Percentiles rank a stretch among this genome's conserved stretches.
These are phyloP conservation scores for Yarrowia porcina DNA, from an alignment of 805 yeast genomes.

Conservation along the genomic window DNA sequence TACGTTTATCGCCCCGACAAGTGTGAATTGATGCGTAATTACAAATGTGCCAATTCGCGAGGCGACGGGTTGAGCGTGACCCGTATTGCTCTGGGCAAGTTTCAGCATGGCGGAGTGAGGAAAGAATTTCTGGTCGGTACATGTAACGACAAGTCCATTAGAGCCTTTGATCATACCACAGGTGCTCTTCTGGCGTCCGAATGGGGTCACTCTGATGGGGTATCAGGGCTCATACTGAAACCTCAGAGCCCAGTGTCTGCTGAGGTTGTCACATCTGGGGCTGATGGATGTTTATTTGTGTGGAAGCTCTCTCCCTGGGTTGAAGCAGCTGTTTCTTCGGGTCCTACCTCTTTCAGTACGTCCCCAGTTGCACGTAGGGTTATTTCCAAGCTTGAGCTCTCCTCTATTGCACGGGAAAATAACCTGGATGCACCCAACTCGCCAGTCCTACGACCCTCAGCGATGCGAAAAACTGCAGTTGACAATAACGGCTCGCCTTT, in stretches of 20 bases:
- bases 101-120: constrained; percentile 26
- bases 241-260: constrained; percentile 4
- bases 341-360: not conserved
- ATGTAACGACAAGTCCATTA: constrained; percentile 56
- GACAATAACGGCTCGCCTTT: not conserved
- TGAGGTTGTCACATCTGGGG: constrained; percentile 31
- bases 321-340: not conserved
- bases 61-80: constrained; percentile 21
- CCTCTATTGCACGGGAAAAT: constrained; percentile 11
- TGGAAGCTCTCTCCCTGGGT: constrained; percentile 28
- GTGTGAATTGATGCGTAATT: constrained; percentile 40
- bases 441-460: constrained; percentile 6
- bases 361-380: constrained; percentile 6
- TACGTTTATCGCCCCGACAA: constrained; percentile 41
- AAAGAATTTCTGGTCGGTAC: constrained; percentile 33
- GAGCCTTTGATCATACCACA: constrained; percentile 46
- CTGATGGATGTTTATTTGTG: constrained; percentile 34
- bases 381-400: not conserved
- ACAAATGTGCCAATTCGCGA: constrained; percentile 37
- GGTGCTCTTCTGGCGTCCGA: constrained; percentile 50
- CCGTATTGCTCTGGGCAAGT: constrained; percentile 31
- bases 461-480: not conserved
- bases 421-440: constrained; percentile 4
- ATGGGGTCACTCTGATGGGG: constrained; percentile 61
- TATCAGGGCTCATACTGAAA: constrained; percentile 43